Evolutionary conservation across 768 basidiomycete genomes (phyloP), one percentile per base, ranked within the genome.

Genomic region (Melanogaster broomeanus): DNA sequence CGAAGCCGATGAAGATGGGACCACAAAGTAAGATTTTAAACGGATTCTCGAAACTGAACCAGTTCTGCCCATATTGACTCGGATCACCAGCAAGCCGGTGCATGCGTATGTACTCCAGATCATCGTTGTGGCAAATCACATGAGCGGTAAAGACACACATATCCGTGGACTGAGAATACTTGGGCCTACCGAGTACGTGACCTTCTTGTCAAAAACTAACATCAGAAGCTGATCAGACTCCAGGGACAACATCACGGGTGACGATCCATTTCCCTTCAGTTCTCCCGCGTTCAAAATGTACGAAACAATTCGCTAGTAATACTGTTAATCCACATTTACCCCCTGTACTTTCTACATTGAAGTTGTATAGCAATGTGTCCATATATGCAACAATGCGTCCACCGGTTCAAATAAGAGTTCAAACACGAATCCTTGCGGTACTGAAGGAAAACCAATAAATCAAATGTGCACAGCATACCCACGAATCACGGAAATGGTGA

Each of bases 121-220:
- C 38, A 87, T 95, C 52, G 81, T 99, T 43, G 77, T 93, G 13
- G 85, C 88, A 19, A 99, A 98, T 65, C 94, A 98, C 65, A 88
- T 97, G 87, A 98, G 95, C 61, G 97, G 97, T 6, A 98, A 98
- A 66, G 97, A 99, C 70, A 98, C 97, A 9, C 97, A 99, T 72
- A 90, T 99, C 16, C 84, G 97, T 12, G 95, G 96, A 4, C 70
- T 98, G 35, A 84, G 79, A 31, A 79, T 98, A n/a, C 82, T 93
- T 48, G 96, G 93, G 0, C 90, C 93, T 3, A 69, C 84, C 7
- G 88, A 88, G 95, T 95, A 65, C 53, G 82, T 47, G 28, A 27
- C 22, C 39, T 24, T 35, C 4, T 31, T 35, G 1, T 25, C 24
- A 9, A 22, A 22, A 4, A 24, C 42, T 18, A 5, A 8, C n/a